Evolutionary conservation across 805 yeast genomes (phyloP), one percentile per base, ranked within the genome.

Genomic region (Candida caryicola): DNA sequence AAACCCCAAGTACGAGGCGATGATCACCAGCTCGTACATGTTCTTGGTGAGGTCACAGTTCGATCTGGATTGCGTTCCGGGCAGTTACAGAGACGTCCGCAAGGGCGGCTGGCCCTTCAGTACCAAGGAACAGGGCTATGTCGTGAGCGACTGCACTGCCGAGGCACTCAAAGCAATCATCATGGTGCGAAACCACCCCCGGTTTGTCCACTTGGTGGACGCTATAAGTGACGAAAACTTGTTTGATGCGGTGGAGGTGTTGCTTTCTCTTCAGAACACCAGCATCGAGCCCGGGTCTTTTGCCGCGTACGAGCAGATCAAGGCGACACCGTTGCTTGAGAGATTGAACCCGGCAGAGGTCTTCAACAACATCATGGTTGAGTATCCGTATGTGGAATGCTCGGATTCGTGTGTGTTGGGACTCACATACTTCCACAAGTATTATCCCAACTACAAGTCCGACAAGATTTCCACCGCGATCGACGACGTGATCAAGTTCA

Each of bases 301-400:
- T 62, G 84, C 97, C 0, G 78, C 96, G 0, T 93, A 93, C 60
- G 99, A 93, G 56, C 73, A 69, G 37, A 91, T 87, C 45, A 81
- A 89, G 49, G 89, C 95, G 0, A 78, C 95, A 0, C 79, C 88
- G 10, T 43, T 79, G 27, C 54, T 93, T 42, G 99, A 93, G 57
- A 52, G 62, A 36, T 65, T 93, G 41, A 91, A 91, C 50, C 98
- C 99, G 0, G 99, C 99, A 1, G 99, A 93, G 59, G 99, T 93
- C 0, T 93, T 93, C 64, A 96, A 95, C 41, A 90, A 93, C 51
- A 93, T 93, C 42, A 93, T 93, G 99, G 95, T 93, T 17, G 99
- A 93, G 61, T 93, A 87, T 58, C 98, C 99, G 0, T 93, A 93
- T 55, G 97, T 95, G 15, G 99, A 93, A 61, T 93, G 99, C 60